Evolutionary conservation across 1,284 basidiomycete species (phyloP).

Genomic region (Testicularia cyperi): DNA sequence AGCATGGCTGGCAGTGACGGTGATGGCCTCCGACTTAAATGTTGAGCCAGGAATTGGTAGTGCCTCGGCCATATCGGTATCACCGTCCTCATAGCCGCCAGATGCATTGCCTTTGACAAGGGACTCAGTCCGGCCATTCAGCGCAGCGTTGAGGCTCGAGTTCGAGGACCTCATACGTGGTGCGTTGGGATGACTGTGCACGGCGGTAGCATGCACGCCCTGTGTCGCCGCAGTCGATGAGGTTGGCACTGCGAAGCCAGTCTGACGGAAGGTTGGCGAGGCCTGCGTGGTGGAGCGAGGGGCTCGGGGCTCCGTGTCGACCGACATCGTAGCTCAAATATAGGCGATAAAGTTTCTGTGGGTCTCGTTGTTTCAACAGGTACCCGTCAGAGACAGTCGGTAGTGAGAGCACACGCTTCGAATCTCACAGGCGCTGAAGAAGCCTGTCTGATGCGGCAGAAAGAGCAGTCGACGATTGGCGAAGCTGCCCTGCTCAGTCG

Average conservation of each 20-base stretch:
- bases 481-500: too few relatives aligned
- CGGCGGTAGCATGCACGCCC: slow-evolving; percentile 23
- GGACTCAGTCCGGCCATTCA: slow-evolving; percentile 2
- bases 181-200: slow-evolving; percentile 12
- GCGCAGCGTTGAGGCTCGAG: slow-evolving; percentile 32
- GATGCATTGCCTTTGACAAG: not conserved
- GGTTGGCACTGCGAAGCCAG: slow-evolving; percentile 37
- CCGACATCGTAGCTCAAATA: slow-evolving; percentile 37
- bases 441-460: too few relatives aligned
- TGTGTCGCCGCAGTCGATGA: slow-evolving; percentile 30
- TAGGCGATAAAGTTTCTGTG: too few relatives aligned
- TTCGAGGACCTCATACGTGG: slow-evolving; percentile 31
- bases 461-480: too few relatives aligned
- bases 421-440: too few relatives aligned
- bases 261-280: slow-evolving; percentile 41
- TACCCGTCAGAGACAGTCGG: too few relatives aligned
- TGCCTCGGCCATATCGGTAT: slow-evolving; percentile 45
- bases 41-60: slow-evolving; percentile 40
- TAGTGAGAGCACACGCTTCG: too few relatives aligned
- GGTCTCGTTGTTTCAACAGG: too few relatives aligned
- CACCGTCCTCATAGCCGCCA: slow-evolving; percentile 21
- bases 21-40: slow-evolving; percentile 14
- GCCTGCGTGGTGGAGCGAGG: slow-evolving; percentile 29
- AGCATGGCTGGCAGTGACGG: slow-evolving; percentile 12
- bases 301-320: slow-evolving; percentile 31